A percentile compares a stretch with the other conserved stretches of the same genome.
Conservation (phyloP, 441 rosid genomes). For the Gossypium schwendimanii region DNA sequence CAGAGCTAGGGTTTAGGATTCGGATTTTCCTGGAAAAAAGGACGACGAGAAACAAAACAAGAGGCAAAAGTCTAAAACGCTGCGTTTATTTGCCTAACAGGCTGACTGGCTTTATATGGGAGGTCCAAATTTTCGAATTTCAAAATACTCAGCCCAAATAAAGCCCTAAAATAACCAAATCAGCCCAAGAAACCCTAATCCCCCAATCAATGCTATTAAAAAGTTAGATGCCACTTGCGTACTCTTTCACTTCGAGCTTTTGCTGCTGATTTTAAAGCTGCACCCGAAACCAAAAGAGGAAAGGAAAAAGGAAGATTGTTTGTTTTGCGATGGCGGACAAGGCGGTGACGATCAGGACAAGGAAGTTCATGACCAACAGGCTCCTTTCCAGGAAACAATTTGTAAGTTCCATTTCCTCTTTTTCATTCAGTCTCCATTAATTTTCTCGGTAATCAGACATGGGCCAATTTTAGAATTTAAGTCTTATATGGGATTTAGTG, state of each 20-base stretch:
- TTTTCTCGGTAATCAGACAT: neutral
- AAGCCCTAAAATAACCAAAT: neutral
- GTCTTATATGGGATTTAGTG: neutral
- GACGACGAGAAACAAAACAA: neutral
- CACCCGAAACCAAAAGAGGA: neutral
- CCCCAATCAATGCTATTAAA: constrained; percentile 15
- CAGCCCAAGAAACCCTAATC: neutral
- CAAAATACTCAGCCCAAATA: neutral
- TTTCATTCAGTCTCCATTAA: neutral
- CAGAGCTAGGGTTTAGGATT: neutral
- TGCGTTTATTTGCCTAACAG: neutral
- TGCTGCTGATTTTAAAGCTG: neutral
- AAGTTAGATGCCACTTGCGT: neutral
- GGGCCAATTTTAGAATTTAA: neutral
- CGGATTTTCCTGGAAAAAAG: neutral
- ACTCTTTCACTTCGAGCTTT: neutral
- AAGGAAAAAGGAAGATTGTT: neutral
- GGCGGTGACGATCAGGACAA: constrained; percentile 68
- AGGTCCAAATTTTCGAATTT: too few relatives aligned
- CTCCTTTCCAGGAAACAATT: constrained; percentile 88
- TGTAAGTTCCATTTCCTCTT: constrained; percentile 30
- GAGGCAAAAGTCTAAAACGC: neutral
- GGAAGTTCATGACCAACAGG: constrained; percentile 89
- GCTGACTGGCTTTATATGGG: neutral
- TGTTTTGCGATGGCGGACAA: constrained; percentile 63